phyloP scores from a whole-genome alignment of 345 rosid species.

The Triadica sebifera region DNA sequence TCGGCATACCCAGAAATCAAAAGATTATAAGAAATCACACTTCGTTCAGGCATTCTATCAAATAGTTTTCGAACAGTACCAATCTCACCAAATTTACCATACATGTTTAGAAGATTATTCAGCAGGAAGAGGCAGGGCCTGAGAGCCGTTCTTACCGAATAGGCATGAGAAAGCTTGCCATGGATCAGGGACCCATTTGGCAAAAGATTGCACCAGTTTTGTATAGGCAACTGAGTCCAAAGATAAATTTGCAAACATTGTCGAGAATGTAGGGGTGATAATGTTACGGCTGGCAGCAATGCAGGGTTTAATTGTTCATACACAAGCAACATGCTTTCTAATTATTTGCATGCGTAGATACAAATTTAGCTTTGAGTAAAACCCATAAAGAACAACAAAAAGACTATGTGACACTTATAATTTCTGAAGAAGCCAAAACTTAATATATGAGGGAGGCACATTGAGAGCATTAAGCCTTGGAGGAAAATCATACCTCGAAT shows the following conservation, averaged over 20 bases:
- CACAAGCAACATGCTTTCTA: no score
- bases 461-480: no score
- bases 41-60: conserved; percentile 43
- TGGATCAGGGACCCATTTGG: conserved; percentile 34
- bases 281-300: not conserved
- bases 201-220: conserved; percentile 34
- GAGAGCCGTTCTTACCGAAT: conserved; percentile 43
- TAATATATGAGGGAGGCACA: no score
- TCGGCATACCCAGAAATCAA: conserved; percentile 44
- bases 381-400: no score
- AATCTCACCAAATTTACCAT: conserved; percentile 33
- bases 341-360: no score
- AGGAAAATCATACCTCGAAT: no score
- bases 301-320: not conserved
- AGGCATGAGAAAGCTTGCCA: conserved; percentile 40
- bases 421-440: no score
- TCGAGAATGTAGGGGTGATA: not conserved
- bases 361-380: no score
- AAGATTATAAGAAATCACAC: conserved; percentile 45
- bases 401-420: no score
- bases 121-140: conserved; percentile 34
- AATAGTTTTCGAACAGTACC: conserved; percentile 40
- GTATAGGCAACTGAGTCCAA: conserved; percentile 36
- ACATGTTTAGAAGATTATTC: conserved; percentile 42
- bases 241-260: not conserved